Percentiles rank a stretch among this genome's conserved stretches.
Conservation (phyloP, 2,329 filamentous ascomycete genomes). For the Pyrenochaeta sp. region DNA sequence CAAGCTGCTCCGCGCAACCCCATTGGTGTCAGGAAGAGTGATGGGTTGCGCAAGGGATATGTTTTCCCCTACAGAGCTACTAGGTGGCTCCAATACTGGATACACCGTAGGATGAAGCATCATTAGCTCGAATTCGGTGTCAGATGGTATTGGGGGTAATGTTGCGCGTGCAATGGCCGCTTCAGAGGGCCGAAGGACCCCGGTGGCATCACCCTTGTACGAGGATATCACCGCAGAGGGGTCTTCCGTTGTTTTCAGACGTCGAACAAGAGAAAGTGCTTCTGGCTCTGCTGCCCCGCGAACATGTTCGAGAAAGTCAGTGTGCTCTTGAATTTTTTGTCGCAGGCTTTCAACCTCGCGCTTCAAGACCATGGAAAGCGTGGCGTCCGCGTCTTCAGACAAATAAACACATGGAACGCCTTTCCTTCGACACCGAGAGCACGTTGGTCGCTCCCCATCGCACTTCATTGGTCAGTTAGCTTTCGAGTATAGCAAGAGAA, state of each 20-base stretch:
- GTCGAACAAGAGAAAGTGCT: constrained; percentile 4
- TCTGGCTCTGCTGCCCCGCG: constrained; percentile 11
- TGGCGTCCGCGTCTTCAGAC: constrained; percentile 15
- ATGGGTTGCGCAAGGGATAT: neutral
- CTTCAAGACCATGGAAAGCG: constrained; percentile 15
- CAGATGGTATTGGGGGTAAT: constrained; percentile 6
- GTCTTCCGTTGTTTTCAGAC: constrained; percentile 1
- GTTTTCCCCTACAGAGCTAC: neutral
- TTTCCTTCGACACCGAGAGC: constrained; percentile 4
- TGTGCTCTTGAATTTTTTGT: constrained; percentile 9
- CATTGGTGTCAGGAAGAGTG: neutral
- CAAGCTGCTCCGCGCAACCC: neutral
- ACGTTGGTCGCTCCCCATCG: constrained; percentile 8
- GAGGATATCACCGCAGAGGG: neutral
- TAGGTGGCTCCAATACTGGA: neutral
- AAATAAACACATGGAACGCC: constrained; percentile 10
- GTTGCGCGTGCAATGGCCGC: neutral
- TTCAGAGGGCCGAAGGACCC: neutral
- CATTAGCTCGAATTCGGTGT: constrained; percentile 6
- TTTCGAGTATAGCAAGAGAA: neutral
- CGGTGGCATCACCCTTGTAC: neutral
- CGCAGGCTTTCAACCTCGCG: constrained; percentile 9
- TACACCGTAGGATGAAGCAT: constrained; percentile 11
- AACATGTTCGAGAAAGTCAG: constrained; percentile 6
- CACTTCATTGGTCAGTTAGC: constrained; percentile 11